Conservation (phyloP, 179 eudicot genomes). For the Amaranthus tricolor region DNA sequence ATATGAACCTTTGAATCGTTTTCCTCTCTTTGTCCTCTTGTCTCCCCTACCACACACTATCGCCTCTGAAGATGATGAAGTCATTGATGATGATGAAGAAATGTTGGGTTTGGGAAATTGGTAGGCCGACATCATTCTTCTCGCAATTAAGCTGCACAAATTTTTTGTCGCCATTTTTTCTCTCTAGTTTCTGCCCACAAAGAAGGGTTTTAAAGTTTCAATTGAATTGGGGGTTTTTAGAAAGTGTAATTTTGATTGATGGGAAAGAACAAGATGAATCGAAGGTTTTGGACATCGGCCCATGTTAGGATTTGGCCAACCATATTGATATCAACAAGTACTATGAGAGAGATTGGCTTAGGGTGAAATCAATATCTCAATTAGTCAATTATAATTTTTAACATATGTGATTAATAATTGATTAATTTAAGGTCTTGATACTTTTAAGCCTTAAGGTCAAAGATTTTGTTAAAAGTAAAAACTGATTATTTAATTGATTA, state of each 20-base stretch:
- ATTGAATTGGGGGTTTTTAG: conserved; percentile 17
- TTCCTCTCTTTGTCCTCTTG: conserved; percentile 88
- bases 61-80: conserved; percentile 33
- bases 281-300: background rate
- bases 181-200: background rate
- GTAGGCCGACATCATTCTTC: conserved; percentile 37
- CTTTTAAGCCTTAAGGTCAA: too few species aligned
- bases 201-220: background rate
- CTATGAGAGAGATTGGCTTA: too few species aligned
- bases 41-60: conserved; percentile 90
- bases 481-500: too few species aligned
- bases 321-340: too few species aligned
- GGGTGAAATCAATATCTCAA: too few species aligned
- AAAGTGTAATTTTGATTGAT: background rate
- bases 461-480: too few species aligned
- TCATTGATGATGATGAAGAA: conserved; percentile 26
- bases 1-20: conserved; percentile 82
- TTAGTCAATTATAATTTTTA: too few species aligned
- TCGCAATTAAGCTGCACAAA: conserved; percentile 43
- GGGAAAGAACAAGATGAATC: background rate
- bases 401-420: too few species aligned
- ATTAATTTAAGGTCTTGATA: too few species aligned
- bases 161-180: conserved; percentile 57
- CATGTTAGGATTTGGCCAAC: background rate
- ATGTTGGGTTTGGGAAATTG: conserved; percentile 28